These are phyloP conservation scores for Fusarium napiforme DNA, from an alignment of 2,329 filamentous ascomycete species.

Conservation along the genomic window DNA sequence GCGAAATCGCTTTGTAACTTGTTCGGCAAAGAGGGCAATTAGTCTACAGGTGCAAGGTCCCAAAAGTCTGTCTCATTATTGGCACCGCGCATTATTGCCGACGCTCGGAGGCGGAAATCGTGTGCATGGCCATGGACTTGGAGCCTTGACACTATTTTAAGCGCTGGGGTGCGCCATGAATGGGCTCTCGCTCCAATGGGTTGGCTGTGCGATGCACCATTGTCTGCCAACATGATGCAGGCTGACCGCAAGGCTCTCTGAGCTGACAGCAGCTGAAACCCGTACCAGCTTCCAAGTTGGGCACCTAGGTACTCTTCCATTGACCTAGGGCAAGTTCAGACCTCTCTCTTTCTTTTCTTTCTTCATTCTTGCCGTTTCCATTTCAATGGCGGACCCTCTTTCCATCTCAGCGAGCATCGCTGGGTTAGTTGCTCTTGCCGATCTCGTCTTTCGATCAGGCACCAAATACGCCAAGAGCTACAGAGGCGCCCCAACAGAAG, in stretches of 20 bases:
- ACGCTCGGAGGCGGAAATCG: too few species aligned
- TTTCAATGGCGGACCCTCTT: not conserved
- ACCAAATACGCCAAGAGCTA: slow-evolving; percentile 4
- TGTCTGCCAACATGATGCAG: not conserved
- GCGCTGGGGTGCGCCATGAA: not conserved
- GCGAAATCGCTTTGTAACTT: too few species aligned
- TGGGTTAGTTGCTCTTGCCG: slow-evolving; percentile 17
- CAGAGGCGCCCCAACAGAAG: not conserved
- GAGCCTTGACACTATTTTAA: not conserved
- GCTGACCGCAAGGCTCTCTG: not conserved
- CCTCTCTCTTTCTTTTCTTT: not conserved
- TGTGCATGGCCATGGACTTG: not conserved
- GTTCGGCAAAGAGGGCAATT: too few species aligned
- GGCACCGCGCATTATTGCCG: not conserved
- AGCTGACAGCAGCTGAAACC: not conserved
- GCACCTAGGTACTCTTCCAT: not conserved
- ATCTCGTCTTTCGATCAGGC: slow-evolving; percentile 10
- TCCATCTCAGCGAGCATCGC: slow-evolving; percentile 24
- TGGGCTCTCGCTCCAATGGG: fast-evolving
- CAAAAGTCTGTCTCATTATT: not conserved
- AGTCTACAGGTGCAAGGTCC: too few species aligned
- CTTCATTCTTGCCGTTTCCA: not conserved
- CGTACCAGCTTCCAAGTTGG: not conserved
- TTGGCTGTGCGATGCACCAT: not conserved
- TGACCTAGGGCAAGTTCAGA: too few species aligned